phyloP scores from a whole-genome alignment of 805 yeast genomes.

The Metschnikowia continentalis region DNA sequence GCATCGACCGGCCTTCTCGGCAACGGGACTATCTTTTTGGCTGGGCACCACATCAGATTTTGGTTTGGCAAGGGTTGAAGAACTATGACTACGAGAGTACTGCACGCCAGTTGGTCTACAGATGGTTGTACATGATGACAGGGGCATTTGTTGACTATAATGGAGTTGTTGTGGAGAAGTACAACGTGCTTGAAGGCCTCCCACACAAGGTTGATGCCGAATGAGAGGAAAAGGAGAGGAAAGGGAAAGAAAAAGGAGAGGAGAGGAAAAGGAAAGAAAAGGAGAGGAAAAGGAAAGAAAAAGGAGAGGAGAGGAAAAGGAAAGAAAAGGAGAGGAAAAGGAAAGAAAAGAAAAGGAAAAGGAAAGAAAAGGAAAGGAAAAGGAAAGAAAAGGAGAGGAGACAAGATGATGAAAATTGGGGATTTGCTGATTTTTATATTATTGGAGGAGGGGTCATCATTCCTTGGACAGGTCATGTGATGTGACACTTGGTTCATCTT shows the following conservation, averaged over 20 bases:
- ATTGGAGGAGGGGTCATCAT: too few species aligned
- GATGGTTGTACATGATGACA: conserved; percentile 90
- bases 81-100: conserved; percentile 65
- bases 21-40: conserved; percentile 99
- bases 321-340: too few species aligned
- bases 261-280: too few species aligned
- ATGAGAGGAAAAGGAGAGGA: too few species aligned
- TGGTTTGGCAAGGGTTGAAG: conserved; percentile 84
- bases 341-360: too few species aligned
- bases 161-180: conserved; percentile 94
- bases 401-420: too few species aligned
- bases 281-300: too few species aligned
- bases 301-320: too few species aligned
- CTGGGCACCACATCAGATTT: conserved; percentile 97
- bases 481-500: background rate
- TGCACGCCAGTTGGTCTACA: conserved; percentile 67
- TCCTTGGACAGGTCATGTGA: background rate
- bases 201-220: conserved; percentile 94
- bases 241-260: too few species aligned
- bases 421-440: too few species aligned
- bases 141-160: conserved; percentile 87
- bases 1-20: conserved; percentile 72
- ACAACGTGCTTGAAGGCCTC: conserved; percentile 79
- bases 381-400: too few species aligned
- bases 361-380: too few species aligned